Percentiles rank a stretch among this genome's conserved stretches.
Evolutionary conservation across 202 grass and related monocot species (phyloP).

Genomic region (Elaeis oleifera): DNA sequence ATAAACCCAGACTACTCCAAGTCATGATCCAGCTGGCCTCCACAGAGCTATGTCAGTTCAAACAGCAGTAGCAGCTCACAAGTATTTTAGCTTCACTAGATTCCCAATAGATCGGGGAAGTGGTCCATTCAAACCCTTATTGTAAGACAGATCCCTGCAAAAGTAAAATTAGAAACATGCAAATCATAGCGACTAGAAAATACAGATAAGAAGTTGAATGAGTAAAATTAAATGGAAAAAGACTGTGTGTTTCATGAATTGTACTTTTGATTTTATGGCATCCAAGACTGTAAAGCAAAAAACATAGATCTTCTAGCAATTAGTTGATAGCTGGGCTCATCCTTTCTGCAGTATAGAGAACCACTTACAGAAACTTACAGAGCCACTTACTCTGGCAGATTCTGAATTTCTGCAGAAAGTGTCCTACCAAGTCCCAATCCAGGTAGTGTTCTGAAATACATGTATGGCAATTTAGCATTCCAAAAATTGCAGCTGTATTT

Average conservation of each 20-base stretch:
- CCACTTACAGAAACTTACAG: not conserved
- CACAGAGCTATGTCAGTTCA: not conserved
- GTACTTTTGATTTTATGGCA: too few relatives aligned
- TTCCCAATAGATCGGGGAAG: conserved; percentile 8
- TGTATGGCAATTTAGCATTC: too few relatives aligned
- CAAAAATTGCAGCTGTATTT: too few relatives aligned
- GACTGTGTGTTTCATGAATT: too few relatives aligned
- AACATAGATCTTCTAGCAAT: too few relatives aligned
- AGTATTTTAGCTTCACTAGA: conserved; percentile 6
- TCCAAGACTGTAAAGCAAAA: too few relatives aligned
- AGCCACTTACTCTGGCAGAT: not conserved
- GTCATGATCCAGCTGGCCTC: not conserved
- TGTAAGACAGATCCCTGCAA: conserved; percentile 8
- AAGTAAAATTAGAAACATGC: not conserved
- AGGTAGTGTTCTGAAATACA: conserved; percentile 1
- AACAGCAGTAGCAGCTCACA: not conserved
- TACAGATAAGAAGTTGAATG: too few relatives aligned
- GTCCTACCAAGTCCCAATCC: not conserved
- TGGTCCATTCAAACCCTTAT: conserved; percentile 3
- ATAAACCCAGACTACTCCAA: not conserved
- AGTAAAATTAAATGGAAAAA: too few relatives aligned
- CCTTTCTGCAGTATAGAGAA: too few relatives aligned
- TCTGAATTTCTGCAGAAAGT: conserved; percentile 8
- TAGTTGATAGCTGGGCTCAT: too few relatives aligned
- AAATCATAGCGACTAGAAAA: too few relatives aligned